These are phyloP conservation scores for Blastocystis hominis DNA, from an alignment of 352 stramenopile species.

Conservation along the genomic window DNA sequence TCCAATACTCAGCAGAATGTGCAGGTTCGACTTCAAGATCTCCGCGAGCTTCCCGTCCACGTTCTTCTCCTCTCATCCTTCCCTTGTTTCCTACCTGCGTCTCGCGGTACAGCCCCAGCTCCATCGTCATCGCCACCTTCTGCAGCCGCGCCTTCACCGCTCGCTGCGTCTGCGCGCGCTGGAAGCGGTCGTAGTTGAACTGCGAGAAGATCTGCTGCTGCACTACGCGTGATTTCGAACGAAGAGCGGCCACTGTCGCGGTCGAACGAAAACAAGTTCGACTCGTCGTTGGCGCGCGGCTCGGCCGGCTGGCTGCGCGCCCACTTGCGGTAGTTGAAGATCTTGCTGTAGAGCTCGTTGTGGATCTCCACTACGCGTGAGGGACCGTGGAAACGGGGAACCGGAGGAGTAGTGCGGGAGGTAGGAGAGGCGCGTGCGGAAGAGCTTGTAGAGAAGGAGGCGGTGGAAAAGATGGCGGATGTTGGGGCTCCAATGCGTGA, in stretches of 20 bases:
- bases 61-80: neutral
- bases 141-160: neutral
- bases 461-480: slow-evolving; percentile 54
- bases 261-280: slow-evolving; percentile 7
- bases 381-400: neutral
- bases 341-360: slow-evolving; percentile 10
- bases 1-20: slow-evolving; percentile 27
- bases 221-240: neutral
- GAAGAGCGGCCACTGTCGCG: neutral
- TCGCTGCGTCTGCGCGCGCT: neutral
- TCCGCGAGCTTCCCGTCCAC: slow-evolving; percentile 24
- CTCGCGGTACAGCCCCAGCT: neutral
- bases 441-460: slow-evolving; percentile 28
- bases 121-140: neutral
- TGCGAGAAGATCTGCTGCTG: neutral
- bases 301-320: neutral
- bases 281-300: neutral
- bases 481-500: slow-evolving; percentile 36
- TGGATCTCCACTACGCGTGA: slow-evolving; percentile 4
- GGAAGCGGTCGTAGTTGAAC: neutral
- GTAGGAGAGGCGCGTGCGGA: slow-evolving; percentile 11
- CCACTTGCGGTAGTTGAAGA: neutral
- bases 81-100: neutral
- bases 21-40: slow-evolving; percentile 49
- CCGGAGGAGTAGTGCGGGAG: neutral